Conservation (phyloP, 2,329 filamentous ascomycete species). For the Aspergillus versicolor region DNA sequence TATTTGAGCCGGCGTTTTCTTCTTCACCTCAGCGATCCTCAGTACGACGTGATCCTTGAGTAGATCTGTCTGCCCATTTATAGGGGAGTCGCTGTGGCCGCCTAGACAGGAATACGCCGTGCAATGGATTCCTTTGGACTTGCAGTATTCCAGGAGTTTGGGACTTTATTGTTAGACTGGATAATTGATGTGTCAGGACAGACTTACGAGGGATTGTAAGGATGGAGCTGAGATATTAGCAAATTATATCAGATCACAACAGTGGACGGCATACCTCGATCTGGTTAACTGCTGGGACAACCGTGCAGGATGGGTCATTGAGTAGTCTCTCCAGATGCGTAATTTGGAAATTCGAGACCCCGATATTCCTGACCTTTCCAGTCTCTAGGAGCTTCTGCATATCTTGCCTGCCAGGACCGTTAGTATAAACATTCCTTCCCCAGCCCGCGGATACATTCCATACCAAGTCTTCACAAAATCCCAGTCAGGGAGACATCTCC, state of each 20-base stretch:
- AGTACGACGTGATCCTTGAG: conserved; percentile 49
- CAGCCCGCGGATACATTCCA: background rate
- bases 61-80: conserved; percentile 37
- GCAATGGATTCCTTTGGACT: conserved; percentile 53
- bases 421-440: too few relatives aligned
- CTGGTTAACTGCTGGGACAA: conserved; percentile 53
- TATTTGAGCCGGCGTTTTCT: conserved; percentile 55
- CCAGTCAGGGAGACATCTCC: conserved; percentile 72
- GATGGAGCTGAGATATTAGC: conserved; percentile 44
- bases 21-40: conserved; percentile 54
- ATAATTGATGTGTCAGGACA: too few relatives aligned
- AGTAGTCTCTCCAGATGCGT: conserved; percentile 76
- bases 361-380: conserved; percentile 74
- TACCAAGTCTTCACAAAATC: conserved; percentile 76
- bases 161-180: conserved; percentile 35
- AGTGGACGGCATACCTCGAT: conserved; percentile 31
- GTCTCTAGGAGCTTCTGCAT: conserved; percentile 46
- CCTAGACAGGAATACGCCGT: conserved; percentile 58
- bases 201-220: conserved; percentile 64
- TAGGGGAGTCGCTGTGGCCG: conserved; percentile 50
- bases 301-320: conserved; percentile 58
- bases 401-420: conserved; percentile 41
- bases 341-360: conserved; percentile 83
- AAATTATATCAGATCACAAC: background rate
- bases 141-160: conserved; percentile 51